These are phyloP conservation scores for Sporothrix euskadiensis DNA, from an alignment of 2,329 filamentous ascomycete species.

Conservation along the genomic window DNA sequence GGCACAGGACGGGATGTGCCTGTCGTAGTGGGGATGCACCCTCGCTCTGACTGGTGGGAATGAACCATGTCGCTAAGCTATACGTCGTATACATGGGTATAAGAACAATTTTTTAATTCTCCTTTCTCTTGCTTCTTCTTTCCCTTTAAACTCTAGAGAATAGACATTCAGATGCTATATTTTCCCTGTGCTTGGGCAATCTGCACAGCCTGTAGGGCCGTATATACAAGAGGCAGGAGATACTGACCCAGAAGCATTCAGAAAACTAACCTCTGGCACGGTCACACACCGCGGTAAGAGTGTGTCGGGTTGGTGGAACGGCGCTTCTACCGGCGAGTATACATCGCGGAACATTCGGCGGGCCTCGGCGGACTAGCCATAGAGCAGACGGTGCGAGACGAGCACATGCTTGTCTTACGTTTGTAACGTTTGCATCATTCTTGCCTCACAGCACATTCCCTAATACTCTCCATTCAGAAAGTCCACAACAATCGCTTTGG, in stretches of 20 bases:
- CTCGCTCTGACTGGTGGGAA: background rate
- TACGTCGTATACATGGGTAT: background rate
- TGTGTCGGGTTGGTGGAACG: background rate
- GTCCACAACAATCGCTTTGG: slow-evolving; percentile 22
- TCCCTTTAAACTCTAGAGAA: background rate
- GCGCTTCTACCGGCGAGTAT: background rate
- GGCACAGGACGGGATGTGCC: background rate
- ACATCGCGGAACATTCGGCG: background rate
- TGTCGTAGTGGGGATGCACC: background rate
- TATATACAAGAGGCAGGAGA: background rate
- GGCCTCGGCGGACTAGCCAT: background rate
- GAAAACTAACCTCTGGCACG: background rate
- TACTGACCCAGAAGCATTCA: background rate
- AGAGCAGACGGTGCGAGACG: background rate
- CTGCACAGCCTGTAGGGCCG: background rate
- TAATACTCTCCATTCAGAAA: slow-evolving; percentile 25
- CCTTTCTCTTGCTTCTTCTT: background rate
- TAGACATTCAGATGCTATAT: background rate
- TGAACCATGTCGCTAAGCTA: background rate
- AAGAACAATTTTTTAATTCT: background rate
- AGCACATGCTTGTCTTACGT: background rate
- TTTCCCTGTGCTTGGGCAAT: background rate
- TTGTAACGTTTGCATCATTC: no score
- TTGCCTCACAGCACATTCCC: background rate
- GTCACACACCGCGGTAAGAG: background rate